These are phyloP conservation scores for Coleophoma crateriformis DNA, from an alignment of 2,329 filamentous ascomycete species.

Conservation along the genomic window DNA sequence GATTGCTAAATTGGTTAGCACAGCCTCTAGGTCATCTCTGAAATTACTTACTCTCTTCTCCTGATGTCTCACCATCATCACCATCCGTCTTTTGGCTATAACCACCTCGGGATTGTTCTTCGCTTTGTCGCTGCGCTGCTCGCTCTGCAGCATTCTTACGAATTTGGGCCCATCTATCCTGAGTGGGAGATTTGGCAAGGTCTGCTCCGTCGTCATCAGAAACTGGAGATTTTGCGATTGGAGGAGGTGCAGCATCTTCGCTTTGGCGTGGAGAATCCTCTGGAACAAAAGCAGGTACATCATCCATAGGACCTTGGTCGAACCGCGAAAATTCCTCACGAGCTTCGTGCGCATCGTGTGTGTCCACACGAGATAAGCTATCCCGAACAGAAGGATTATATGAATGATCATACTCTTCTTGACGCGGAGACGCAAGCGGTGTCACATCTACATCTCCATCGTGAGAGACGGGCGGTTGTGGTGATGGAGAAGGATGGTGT, in stretches of 20 bases:
- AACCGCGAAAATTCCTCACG: constrained; percentile 61
- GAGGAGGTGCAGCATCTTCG: constrained; percentile 30
- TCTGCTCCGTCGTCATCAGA: constrained; percentile 31
- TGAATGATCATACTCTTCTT: constrained; percentile 25
- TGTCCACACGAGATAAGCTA: constrained; percentile 54
- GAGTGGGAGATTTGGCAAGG: constrained; percentile 33
- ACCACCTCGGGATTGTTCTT: constrained; percentile 53
- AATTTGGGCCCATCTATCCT: constrained; percentile 94
- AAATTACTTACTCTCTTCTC: constrained; percentile 77
- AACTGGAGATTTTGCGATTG: constrained; percentile 10
- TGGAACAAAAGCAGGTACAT: constrained; percentile 81
- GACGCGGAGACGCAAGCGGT: constrained; percentile 22
- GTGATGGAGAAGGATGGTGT: constrained; percentile 14
- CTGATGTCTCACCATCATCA: constrained; percentile 86
- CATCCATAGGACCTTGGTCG: constrained; percentile 80
- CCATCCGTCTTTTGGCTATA: constrained; percentile 54
- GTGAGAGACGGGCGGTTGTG: constrained; percentile 21
- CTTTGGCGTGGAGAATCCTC: constrained; percentile 27
- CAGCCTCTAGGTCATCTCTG: neutral
- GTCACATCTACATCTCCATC: constrained; percentile 17
- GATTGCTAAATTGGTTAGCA: constrained; percentile 60
- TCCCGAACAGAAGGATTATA: constrained; percentile 41
- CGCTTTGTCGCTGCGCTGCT: constrained; percentile 58
- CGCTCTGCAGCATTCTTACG: constrained; percentile 88
- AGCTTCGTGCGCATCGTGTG: constrained; percentile 52